Percentiles rank a stretch among this genome's conserved stretches.
Evolutionary conservation across 2,329 filamentous ascomycete species (phyloP).

Genomic region (Venturia aucupariae): DNA sequence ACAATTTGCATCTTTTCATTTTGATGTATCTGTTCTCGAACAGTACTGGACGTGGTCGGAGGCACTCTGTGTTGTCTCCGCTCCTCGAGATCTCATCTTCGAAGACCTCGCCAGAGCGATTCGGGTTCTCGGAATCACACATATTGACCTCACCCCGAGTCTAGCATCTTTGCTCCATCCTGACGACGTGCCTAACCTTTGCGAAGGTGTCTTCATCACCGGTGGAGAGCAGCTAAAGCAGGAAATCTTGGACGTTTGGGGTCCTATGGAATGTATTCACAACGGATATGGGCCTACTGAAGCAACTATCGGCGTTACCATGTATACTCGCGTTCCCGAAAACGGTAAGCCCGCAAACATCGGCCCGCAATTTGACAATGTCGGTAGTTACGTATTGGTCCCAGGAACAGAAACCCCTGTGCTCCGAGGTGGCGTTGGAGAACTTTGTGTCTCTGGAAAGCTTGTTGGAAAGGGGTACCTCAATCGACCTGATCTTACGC

Average conservation of each 20-base stretch:
- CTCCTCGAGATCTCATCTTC: conserved; percentile 74
- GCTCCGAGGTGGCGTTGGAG: conserved; percentile 68
- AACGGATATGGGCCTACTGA: conserved; percentile 89
- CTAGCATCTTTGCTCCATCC: conserved; percentile 63
- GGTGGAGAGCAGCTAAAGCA: conserved; percentile 82
- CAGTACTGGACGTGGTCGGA: conserved; percentile 96
- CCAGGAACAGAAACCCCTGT: conserved; percentile 63
- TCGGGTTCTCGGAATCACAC: conserved; percentile 63
- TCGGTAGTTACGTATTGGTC: conserved; percentile 69
- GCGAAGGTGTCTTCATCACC: conserved; percentile 81
- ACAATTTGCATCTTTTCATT: conserved; percentile 90
- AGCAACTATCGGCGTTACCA: conserved; percentile 85
- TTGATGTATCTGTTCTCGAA: conserved; percentile 86
- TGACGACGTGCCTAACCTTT: conserved; percentile 69
- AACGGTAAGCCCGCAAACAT: conserved; percentile 83
- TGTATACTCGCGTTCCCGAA: conserved; percentile 69
- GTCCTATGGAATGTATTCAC: conserved; percentile 69
- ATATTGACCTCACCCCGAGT: conserved; percentile 86
- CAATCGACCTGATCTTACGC: conserved; percentile 67
- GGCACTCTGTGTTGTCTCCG: conserved; percentile 74
- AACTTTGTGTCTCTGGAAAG: conserved; percentile 79
- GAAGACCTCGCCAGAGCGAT: conserved; percentile 73
- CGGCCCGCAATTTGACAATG: conserved; percentile 76
- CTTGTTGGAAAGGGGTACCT: conserved; percentile 87
- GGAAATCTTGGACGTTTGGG: conserved; percentile 83